Conservation (phyloP, 1,284 basidiomycete genomes). For the Hymenochaete sp. region DNA sequence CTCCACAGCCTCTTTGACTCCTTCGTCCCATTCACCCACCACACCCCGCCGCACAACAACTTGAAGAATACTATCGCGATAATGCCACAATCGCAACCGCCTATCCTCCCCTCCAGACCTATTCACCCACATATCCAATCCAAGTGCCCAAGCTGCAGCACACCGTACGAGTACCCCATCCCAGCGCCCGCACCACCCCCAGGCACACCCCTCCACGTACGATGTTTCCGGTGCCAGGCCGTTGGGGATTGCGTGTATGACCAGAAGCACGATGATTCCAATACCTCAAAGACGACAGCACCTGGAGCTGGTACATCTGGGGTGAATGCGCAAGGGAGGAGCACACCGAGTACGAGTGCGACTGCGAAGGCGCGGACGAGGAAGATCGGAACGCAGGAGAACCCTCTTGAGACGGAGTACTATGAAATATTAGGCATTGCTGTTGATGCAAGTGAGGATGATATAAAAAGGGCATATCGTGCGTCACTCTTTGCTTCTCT, state of each 20-base stretch:
- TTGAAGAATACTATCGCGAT: no score
- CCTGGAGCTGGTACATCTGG: no score
- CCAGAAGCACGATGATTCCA: no score
- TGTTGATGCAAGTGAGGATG: slow-evolving; percentile 68
- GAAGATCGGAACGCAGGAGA: slow-evolving; percentile 81
- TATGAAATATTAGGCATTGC: slow-evolving; percentile 79
- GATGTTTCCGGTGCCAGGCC: slow-evolving; percentile 59
- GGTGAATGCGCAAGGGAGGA: slow-evolving; percentile 51
- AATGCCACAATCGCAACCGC: no score
- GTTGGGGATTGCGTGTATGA: slow-evolving; percentile 52
- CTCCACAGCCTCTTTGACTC: no score
- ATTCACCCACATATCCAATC: slow-evolving; percentile 56
- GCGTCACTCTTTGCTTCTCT: slow-evolving; percentile 26
- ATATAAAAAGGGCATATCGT: slow-evolving; percentile 96
- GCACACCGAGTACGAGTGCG: slow-evolving; percentile 19
- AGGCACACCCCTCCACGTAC: slow-evolving; percentile 57
- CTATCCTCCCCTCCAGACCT: slow-evolving; percentile 48
- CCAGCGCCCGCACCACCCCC: slow-evolving; percentile 57
- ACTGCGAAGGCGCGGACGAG: slow-evolving; percentile 35
- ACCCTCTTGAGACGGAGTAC: slow-evolving; percentile 82
- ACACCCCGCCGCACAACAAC: no score
- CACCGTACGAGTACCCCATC: slow-evolving; percentile 65
- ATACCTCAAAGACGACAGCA: no score
- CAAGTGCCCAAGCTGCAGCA: slow-evolving; percentile 53
- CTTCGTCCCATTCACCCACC: no score